phyloP scores from a whole-genome alignment of 2,329 filamentous ascomycete species.

The Pseudogymnoascus sp. region DNA sequence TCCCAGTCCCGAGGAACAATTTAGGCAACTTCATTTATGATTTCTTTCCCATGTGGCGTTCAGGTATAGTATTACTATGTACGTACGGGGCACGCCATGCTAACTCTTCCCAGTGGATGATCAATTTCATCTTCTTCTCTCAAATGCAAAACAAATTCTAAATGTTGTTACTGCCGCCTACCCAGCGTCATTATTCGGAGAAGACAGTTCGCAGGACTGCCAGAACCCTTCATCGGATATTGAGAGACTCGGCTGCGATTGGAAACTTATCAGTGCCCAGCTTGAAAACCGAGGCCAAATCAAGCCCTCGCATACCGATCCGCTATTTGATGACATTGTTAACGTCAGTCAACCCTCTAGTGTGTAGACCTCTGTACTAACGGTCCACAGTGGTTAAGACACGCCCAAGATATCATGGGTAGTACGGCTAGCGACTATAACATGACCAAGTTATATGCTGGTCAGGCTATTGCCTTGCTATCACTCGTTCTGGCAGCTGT shows the following conservation, averaged over 20 bases:
- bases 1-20: constrained; percentile 84
- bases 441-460: constrained; percentile 48
- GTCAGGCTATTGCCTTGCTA: constrained; percentile 33
- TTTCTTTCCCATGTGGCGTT: constrained; percentile 68
- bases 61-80: constrained; percentile 37
- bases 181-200: constrained; percentile 42
- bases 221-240: constrained; percentile 27
- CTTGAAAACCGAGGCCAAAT: constrained; percentile 12
- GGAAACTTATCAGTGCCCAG: constrained; percentile 35
- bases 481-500: constrained; percentile 26
- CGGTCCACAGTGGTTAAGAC: constrained; percentile 31
- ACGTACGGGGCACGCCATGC: constrained; percentile 10
- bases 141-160: constrained; percentile 75
- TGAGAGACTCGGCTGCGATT: constrained; percentile 59
- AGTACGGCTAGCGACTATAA: constrained; percentile 90
- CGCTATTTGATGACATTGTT: constrained; percentile 37
- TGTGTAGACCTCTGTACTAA: constrained; percentile 13
- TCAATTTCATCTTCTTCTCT: constrained; percentile 58
- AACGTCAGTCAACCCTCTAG: constrained; percentile 26
- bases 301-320: constrained; percentile 25
- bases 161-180: constrained; percentile 69
- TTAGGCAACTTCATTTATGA: constrained; percentile 76
- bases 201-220: constrained; percentile 21
- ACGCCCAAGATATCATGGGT: constrained; percentile 67
- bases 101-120: constrained; percentile 35